Evolutionary conservation across 371 early-diverging fungal species (phyloP).

Genomic region (Dichotomocladium elegans): DNA sequence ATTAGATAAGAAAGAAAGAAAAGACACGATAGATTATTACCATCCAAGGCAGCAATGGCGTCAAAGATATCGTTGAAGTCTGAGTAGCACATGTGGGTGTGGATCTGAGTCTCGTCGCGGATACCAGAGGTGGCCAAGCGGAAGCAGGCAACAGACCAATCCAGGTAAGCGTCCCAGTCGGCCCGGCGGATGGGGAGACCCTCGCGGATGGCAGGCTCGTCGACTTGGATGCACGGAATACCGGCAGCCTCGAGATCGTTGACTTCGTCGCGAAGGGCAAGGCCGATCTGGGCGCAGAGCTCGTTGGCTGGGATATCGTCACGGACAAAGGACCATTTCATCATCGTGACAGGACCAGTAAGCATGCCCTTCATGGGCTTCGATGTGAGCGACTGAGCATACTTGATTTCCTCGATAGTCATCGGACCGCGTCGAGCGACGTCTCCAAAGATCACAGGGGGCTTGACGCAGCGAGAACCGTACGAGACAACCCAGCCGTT

Average conservation of each 20-base stretch:
- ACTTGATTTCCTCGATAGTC: slow-evolving; percentile 81
- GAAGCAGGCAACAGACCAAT: slow-evolving; percentile 95
- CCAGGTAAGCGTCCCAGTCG: slow-evolving; percentile 87
- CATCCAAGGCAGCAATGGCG: slow-evolving; percentile 84
- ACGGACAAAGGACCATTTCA: slow-evolving; percentile 97
- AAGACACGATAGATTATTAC: slow-evolving; percentile 6
- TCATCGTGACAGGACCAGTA: slow-evolving; percentile 92
- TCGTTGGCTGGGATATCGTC: slow-evolving; percentile 88
- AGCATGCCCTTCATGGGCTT: slow-evolving; percentile 97
- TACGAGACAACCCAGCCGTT: slow-evolving; percentile 98
- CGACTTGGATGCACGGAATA: slow-evolving; percentile 93
- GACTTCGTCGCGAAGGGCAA: slow-evolving; percentile 96
- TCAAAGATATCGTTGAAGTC: slow-evolving; percentile 97
- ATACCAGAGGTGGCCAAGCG: slow-evolving; percentile 88
- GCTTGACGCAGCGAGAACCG: slow-evolving; percentile 94
- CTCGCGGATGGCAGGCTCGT: slow-evolving; percentile 98
- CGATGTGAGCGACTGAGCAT: slow-evolving; percentile 85
- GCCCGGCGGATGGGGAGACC: slow-evolving; percentile 90
- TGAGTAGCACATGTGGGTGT: slow-evolving; percentile 97
- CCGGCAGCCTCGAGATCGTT: slow-evolving; percentile 90
- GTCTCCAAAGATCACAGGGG: slow-evolving; percentile 91
- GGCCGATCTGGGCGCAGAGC: slow-evolving; percentile 87
- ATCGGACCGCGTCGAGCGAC: slow-evolving; percentile 87
- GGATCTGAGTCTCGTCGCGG: slow-evolving; percentile 88
- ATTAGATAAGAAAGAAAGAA: background rate